Base-by-base conservation (phyloP, 108 stramenopile species). In the Bacterosira constricta region DNA sequence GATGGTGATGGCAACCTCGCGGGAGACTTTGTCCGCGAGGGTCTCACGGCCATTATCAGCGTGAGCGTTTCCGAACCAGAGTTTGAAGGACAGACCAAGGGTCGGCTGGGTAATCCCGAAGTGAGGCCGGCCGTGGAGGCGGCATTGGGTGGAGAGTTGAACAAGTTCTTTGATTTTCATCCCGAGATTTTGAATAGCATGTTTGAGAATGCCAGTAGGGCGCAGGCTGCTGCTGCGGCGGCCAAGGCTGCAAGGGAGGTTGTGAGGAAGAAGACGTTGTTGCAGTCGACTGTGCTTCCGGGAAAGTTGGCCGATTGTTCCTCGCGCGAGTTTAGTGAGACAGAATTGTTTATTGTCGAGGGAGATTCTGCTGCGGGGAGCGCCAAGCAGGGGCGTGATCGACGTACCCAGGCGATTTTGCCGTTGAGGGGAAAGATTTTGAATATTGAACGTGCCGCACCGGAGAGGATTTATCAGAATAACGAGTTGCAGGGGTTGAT, bases 51-150 rank as follows among this genome's bases (percentile, higher is more conserved):
- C 21, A 87, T 97, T 32, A 71, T 97, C 38, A 90, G 87, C 26
- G 96, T 96, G 15, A 85, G 88, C 50, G 95, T 98, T 10, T 81
- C 93, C 18, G 93, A 98, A 60, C 95, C 97, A 12, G 97, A 98
- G 73, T 98, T 98, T 66, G 97, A 98, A 83, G 97, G 96, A 10
- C 96, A 98, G 63, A 98, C 97, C 25, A 98, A 98, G 82, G 96
- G 93, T 27, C 81, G 97, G n/a, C 81, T 98, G 7, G 97, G 97
- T 27, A 95, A 92, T 66, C 96, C 96, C 13, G 97, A 96, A 68
- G 97, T 97, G 5, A 88, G 96, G 21, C 85, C 83, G 13, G 93
- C 90, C 25, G 96, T 98, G 13, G 96, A 97, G 63, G 53, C 89
- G 12, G 77, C 96, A 7, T 54, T 98, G 10, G 71, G 84, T 13